phyloP scores from a whole-genome alignment of 2,329 filamentous ascomycete genomes.

The Phialocephala sp. region DNA sequence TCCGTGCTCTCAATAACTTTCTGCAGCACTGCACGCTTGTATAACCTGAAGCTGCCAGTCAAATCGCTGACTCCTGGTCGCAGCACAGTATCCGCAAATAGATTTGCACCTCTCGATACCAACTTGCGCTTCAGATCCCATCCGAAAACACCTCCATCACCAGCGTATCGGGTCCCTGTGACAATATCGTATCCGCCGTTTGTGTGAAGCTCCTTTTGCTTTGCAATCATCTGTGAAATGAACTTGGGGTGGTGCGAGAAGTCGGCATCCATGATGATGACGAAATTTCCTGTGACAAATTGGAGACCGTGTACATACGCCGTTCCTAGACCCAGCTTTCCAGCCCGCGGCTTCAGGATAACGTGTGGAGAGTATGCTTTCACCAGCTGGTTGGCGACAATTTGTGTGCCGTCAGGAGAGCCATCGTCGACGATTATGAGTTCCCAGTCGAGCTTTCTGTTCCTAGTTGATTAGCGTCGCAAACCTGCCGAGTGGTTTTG shows the following conservation, averaged over 20 bases:
- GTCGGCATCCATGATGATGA: conserved; percentile 99
- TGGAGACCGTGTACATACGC: conserved; percentile 58
- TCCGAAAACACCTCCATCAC: conserved; percentile 86
- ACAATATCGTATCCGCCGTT: conserved; percentile 90
- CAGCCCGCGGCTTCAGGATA: conserved; percentile 83
- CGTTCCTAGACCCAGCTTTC: conserved; percentile 55
- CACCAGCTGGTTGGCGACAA: conserved; percentile 87
- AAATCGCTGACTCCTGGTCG: conserved; percentile 93
- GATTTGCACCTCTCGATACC: conserved; percentile 84
- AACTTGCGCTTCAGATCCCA: conserved; percentile 95
- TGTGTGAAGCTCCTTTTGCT: conserved; percentile 62
- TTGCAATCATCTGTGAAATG: conserved; percentile 89
- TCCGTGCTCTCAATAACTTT: conserved; percentile 90
- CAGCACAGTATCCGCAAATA: conserved; percentile 94
- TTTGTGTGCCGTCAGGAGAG: conserved; percentile 93
- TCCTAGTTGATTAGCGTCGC: background rate
- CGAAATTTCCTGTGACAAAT: conserved; percentile 89
- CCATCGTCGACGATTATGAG: conserved; percentile 98
- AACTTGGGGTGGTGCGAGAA: conserved; percentile 99
- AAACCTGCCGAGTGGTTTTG: background rate
- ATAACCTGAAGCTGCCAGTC: conserved; percentile 92
- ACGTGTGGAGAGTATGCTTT: conserved; percentile 83
- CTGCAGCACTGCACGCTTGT: conserved; percentile 88
- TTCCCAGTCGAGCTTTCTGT: conserved; percentile 92
- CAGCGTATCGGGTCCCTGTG: conserved; percentile 92